phyloP scores from a whole-genome alignment of 306 rosid genomes.

The Cucurbita maxima region DNA sequence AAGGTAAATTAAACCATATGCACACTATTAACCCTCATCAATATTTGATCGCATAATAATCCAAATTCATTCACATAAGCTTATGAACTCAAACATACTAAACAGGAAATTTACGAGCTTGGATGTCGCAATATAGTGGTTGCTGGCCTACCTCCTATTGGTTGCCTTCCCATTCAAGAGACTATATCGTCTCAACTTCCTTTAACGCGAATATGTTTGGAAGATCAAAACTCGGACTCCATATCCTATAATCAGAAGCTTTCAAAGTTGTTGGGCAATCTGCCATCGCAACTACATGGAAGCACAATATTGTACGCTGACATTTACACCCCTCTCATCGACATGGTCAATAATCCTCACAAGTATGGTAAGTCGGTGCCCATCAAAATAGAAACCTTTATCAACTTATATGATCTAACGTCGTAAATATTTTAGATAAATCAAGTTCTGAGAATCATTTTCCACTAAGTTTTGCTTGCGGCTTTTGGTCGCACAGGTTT shows the following conservation, averaged over 20 bases:
- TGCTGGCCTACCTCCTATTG: background rate
- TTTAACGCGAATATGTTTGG: constrained; percentile 21
- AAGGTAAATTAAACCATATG: constrained; percentile 16
- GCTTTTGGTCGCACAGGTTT: background rate
- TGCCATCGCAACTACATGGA: constrained; percentile 27
- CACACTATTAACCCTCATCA: background rate
- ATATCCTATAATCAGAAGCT: constrained; percentile 35
- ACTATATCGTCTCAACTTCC: constrained; percentile 6
- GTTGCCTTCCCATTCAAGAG: constrained; percentile 52
- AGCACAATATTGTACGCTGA: constrained; percentile 29
- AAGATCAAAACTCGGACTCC: constrained; percentile 39
- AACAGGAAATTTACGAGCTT: background rate
- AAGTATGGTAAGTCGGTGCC: constrained; percentile 29
- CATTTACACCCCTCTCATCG: constrained; percentile 17
- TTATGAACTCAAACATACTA: background rate
- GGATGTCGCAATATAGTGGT: background rate
- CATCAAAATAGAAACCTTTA: background rate
- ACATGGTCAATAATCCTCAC: constrained; percentile 37
- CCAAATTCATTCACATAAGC: background rate
- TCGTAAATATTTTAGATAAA: background rate
- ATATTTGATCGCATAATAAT: background rate
- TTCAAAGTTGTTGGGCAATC: background rate
- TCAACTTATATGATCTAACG: background rate
- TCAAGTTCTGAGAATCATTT: background rate
- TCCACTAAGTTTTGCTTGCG: background rate